Conservation (phyloP, 257 asterid genomes). For the Capsicum baccatum region DNA sequence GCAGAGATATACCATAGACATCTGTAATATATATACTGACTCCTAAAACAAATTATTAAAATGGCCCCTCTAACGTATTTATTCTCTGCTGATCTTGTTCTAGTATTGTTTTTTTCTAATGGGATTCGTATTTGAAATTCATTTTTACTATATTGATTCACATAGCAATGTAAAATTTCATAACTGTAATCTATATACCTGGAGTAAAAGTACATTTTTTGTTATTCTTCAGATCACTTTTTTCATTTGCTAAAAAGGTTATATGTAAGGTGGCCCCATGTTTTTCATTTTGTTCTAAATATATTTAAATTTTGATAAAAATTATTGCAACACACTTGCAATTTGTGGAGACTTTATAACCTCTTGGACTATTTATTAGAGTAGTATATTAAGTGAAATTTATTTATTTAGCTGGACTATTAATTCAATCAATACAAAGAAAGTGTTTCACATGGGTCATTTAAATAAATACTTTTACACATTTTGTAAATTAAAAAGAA, state of each 20-base stretch:
- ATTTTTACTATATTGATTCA: background rate
- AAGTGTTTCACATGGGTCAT: too few species aligned
- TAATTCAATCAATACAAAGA: too few species aligned
- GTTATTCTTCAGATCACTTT: background rate
- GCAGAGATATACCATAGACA: slow-evolving; percentile 17
- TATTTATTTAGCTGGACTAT: too few species aligned
- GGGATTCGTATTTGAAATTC: background rate
- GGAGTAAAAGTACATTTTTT: background rate
- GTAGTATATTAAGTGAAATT: too few species aligned
- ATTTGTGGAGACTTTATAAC: too few species aligned
- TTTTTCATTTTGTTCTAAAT: background rate
- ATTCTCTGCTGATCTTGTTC: background rate
- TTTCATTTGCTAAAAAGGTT: slow-evolving; percentile 12
- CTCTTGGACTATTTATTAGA: too few species aligned
- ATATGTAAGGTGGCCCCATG: background rate
- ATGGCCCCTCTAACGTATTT: slow-evolving; percentile 1
- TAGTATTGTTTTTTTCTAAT: background rate
- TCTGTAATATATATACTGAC: background rate
- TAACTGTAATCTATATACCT: background rate
- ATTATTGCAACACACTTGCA: too few species aligned
- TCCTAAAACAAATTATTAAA: background rate
- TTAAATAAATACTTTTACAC: too few species aligned
- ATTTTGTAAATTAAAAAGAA: too few species aligned
- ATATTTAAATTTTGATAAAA: too few species aligned
- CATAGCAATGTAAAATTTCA: background rate